Base-by-base conservation (phyloP, 2,329 filamentous ascomycete genomes). In the Pseudogymnoascus verrucosus region DNA sequence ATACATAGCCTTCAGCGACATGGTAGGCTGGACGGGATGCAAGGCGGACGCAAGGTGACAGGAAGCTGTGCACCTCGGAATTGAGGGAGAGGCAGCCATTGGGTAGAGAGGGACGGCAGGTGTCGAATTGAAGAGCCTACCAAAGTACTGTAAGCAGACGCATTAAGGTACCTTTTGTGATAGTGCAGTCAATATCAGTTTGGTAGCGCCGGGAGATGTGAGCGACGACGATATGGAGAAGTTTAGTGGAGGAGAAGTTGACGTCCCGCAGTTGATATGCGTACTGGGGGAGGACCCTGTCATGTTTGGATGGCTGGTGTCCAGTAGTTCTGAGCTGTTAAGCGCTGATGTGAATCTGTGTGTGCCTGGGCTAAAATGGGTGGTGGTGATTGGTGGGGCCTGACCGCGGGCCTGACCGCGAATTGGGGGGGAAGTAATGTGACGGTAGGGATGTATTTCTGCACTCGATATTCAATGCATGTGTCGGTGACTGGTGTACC, bases 11-110 rank as follows among this genome's bases (percentile, higher is more conserved):
- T 21, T 12, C 51, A 57, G 28, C 8, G 51, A 57, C 51, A 57
- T 57, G 51, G 28, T 57, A 57, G 51, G 51, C 51, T 57, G 16
- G 28, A 21, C 8, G 6, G 10, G 26, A 54, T 51, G 44, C 21
- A 51, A 51, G 44, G 23, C 14, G 51, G 28, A 34, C 5, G 51
- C 16, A 57, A 57, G 51, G 51, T 57, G 51, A 34, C 51, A 34
- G 51, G 51, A 36, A 57, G n/a, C 39, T 51, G 60, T 62, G 23
- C 60, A 47, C 60, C 44, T 54, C 34, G 60, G 60, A 54, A 62
- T 54, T 4, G 36, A 54, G 19, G 16, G 23, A 31, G 19, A 11
- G 44, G 12, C 44, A 62, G 60, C 26, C 34, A 34, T 62, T 47
- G 31, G 37, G 21, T n/a, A 62, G 6, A 57, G 8, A 57, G n/a